A percentile compares a stretch with the other conserved stretches of the same genome.
phyloP scores from a whole-genome alignment of 306 rosid genomes.

The Urtica urens region DNA sequence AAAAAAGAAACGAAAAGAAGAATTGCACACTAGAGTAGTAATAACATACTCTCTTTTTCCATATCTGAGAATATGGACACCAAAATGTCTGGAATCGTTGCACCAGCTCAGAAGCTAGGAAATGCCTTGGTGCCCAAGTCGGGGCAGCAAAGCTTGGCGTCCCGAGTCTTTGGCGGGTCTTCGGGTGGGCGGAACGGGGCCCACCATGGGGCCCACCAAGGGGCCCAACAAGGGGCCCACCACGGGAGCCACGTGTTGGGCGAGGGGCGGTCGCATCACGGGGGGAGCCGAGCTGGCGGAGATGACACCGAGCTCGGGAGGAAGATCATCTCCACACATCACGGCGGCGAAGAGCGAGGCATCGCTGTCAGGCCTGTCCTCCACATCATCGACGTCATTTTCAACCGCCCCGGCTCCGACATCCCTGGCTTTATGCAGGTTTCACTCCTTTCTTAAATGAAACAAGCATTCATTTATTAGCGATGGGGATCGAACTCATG shows the following conservation, averaged over 20 bases:
- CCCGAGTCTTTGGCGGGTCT: neutral
- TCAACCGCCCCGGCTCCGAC: slow-evolving; percentile 3
- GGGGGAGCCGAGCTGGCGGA: slow-evolving; percentile 1
- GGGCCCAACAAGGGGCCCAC: too few species aligned
- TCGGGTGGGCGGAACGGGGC: neutral
- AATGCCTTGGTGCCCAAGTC: neutral
- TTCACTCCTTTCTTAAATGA: neutral
- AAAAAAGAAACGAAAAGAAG: neutral
- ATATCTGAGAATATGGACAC: too few species aligned
- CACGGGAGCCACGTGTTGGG: neutral
- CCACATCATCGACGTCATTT: slow-evolving; percentile 3
- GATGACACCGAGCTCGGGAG: slow-evolving; percentile 4
- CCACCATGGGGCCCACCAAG: neutral
- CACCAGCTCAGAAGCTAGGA: neutral
- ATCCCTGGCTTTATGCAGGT: neutral
- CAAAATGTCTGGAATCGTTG: neutral
- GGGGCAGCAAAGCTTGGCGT: neutral
- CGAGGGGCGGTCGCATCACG: neutral
- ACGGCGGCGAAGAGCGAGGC: neutral
- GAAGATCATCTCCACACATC: slow-evolving; percentile 3
- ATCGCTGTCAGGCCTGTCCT: neutral
- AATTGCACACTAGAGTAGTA: too few species aligned
- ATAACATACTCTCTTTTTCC: too few species aligned
- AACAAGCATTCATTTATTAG: neutral
- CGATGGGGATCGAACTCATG: too few species aligned